Evolutionary conservation across 1,139 yeast genomes (phyloP).

Genomic region (Saccharomyces hybrid): DNA sequence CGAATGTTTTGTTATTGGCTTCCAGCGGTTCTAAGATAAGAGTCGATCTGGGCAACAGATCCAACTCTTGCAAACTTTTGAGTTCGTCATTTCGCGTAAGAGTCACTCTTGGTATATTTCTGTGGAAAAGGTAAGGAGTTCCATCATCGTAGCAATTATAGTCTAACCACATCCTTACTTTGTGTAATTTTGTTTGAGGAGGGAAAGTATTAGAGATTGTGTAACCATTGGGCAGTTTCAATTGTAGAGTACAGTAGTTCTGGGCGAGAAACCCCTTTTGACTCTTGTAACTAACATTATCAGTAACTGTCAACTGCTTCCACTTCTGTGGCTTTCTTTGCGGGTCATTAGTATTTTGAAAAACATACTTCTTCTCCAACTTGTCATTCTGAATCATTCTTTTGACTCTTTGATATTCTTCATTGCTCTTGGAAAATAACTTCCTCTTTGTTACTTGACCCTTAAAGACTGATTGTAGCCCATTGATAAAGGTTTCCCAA

Average conservation of each 20-base stretch:
- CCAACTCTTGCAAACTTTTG: conserved; percentile 40
- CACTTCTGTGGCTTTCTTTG: background rate
- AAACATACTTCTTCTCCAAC: background rate
- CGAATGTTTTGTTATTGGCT: background rate
- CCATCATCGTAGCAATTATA: conserved; percentile 42
- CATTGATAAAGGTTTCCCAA: background rate
- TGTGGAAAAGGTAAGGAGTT: conserved; percentile 37
- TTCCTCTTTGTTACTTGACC: background rate
- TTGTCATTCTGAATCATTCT: background rate
- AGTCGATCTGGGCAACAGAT: conserved; percentile 59
- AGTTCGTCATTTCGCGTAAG: conserved; percentile 50
- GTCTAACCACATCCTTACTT: conserved; percentile 61
- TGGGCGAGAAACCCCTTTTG: background rate
- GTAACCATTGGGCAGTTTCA: conserved; percentile 26
- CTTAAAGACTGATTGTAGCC: background rate
- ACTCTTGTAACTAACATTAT: background rate
- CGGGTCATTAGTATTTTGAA: background rate
- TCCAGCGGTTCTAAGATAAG: conserved; percentile 33
- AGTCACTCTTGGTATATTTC: conserved; percentile 39
- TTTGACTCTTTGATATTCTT: background rate
- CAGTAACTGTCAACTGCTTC: background rate
- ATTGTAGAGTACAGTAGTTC: conserved; percentile 19
- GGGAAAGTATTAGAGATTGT: conserved; percentile 23
- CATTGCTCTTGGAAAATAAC: background rate
- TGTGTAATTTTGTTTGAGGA: conserved; percentile 26